These are phyloP conservation scores for Protea cynaroides DNA, from an alignment of 164 flowering plant species.

Conservation along the genomic window DNA sequence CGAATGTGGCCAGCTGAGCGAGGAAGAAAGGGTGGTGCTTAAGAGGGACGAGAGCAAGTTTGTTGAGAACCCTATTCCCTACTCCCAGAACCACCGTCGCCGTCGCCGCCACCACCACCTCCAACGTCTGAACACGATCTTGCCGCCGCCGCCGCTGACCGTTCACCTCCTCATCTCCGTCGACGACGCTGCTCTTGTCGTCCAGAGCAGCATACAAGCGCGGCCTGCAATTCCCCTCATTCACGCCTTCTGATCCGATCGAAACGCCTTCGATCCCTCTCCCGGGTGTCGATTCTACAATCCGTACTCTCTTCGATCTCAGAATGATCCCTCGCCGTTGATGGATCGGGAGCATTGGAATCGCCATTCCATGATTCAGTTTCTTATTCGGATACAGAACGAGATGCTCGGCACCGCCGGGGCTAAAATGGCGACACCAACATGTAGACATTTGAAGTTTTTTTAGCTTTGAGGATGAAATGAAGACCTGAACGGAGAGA, in stretches of 20 bases:
- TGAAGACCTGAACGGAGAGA: background rate
- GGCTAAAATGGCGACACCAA: conserved; percentile 13
- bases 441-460: conserved; percentile 19
- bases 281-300: conserved; percentile 12
- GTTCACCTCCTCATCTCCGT: conserved; percentile 7
- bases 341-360: background rate
- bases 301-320: conserved; percentile 9
- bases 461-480: background rate
- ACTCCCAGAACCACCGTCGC: conserved; percentile 85
- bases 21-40: conserved; percentile 93
- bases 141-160: background rate
- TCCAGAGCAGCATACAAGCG: conserved; percentile 28
- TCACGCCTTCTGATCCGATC: conserved; percentile 18
- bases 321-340: conserved; percentile 11
- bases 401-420: background rate
- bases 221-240: conserved; percentile 12
- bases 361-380: background rate
- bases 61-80: conserved; percentile 86
- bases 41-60: conserved; percentile 88
- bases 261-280: too few relatives aligned
- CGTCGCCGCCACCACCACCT: conserved; percentile 57
- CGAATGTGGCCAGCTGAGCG: conserved; percentile 97
- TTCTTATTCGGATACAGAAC: conserved; percentile 6
- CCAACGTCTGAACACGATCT: conserved; percentile 27
- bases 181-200: conserved; percentile 13